Evolutionary conservation across 163 green algal species (phyloP).

Genomic region (Scenedesmus sp.): DNA sequence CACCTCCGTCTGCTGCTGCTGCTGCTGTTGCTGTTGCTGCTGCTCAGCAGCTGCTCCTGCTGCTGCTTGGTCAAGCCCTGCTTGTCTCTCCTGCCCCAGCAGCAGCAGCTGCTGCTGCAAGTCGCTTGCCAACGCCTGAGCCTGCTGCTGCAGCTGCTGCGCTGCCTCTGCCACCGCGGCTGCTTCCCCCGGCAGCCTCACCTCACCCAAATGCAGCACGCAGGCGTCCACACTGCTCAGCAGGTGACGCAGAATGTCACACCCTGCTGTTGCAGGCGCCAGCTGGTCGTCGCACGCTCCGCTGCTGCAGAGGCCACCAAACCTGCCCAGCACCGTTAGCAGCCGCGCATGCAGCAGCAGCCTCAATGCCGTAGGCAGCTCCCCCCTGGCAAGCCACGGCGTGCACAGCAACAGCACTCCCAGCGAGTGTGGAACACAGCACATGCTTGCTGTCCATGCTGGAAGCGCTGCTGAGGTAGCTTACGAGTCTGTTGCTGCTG

Average conservation of each 20-base stretch:
- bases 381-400: no score
- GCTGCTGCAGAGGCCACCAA: neutral
- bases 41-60: no score
- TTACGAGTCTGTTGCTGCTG: no score
- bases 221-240: neutral
- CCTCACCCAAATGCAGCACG: neutral
- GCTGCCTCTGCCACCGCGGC: no score
- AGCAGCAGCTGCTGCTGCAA: no score
- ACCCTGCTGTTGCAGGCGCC: neutral
- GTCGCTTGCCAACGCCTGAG: no score
- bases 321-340: neutral
- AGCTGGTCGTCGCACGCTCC: neutral
- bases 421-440: no score
- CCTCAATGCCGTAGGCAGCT: neutral
- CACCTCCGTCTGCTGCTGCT: no score
- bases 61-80: no score
- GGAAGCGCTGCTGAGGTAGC: neutral
- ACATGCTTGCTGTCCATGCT: neutral
- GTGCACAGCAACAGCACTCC: neutral
- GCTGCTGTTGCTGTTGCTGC: neutral
- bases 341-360: neutral
- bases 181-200: no score
- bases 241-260: neutral
- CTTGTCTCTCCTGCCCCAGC: no score
- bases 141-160: no score